These are phyloP conservation scores for Jamesozyma hellenica DNA, from an alignment of 805 yeast species.

Conservation along the genomic window DNA sequence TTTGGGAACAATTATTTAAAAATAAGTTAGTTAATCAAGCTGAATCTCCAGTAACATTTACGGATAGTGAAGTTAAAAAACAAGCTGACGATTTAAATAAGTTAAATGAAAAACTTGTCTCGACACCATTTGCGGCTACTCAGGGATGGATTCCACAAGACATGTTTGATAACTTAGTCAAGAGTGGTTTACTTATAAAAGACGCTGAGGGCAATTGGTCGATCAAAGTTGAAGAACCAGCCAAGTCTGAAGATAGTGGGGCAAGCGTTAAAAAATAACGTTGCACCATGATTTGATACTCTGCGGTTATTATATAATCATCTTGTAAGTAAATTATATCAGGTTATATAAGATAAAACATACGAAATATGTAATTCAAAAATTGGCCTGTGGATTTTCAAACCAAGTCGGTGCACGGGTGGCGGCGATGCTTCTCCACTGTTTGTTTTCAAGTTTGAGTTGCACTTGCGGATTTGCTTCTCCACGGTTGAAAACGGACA, in stretches of 20 bases:
- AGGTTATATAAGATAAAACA: no score
- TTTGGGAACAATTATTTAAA: constrained; percentile 59
- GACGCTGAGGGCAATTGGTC: constrained; percentile 48
- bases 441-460: neutral
- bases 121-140: constrained; percentile 78
- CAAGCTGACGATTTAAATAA: constrained; percentile 50
- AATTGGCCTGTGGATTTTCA: no score
- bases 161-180: constrained; percentile 62
- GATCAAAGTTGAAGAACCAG: constrained; percentile 4
- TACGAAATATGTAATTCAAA: no score
- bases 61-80: constrained; percentile 47
- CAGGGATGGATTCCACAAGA: constrained; percentile 96
- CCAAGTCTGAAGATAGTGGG: neutral
- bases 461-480: neutral
- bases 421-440: neutral
- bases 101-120: constrained; percentile 57
- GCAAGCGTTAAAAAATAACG: no score
- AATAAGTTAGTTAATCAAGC: constrained; percentile 43
- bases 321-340: no score
- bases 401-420: neutral
- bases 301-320: no score
- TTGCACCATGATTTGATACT: no score
- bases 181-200: constrained; percentile 58
- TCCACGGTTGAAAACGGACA: neutral
- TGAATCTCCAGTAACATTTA: constrained; percentile 51